Evolutionary conservation across 1,284 basidiomycete genomes (phyloP), one percentile per base, ranked within the genome.

Genomic region (Phenoliferia sp.): DNA sequence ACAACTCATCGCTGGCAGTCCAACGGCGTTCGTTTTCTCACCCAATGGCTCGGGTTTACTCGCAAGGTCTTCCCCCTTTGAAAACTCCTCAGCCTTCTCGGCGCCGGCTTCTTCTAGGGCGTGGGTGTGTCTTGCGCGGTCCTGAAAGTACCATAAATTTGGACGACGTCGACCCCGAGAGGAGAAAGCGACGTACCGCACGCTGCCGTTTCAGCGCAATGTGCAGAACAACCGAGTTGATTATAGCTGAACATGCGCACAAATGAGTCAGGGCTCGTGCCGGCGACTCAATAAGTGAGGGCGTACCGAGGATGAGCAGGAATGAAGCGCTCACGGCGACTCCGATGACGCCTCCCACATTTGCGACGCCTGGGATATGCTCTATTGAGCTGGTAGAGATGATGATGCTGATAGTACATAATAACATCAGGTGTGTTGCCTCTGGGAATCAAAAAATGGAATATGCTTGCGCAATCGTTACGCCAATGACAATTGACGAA

Each of bases 401-500:
- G 33, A 70, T 67, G 61, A 73, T 62, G 7, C 66, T 65, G 61
- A 6, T 2, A 22, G 16, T 34, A 26, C 31, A 28, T 12, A 22
- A 34, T 3, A 26, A n/a, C 16, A 48, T 44, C 1, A 16, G 52
- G 16, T 34, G 4, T 19, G 15, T 6, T 28, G 6, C 31, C 26
- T 7, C 16, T 33, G 17, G 26, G 29, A 33, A 16, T 33, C 12
- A 6, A 35, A 33, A 19, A 10, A 7, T 32, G 29, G 22, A 12
- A 44, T 52, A 19, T 52, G 9, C 59, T n/a, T 19, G 66, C 61
- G 78, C 78, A 52, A 79, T 73, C 12, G 79, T 78, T 31, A 77
- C 76, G 15, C 71, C 75, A 17, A 80, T 55, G 2, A 80, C 79
- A 52, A 80, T 79, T 26, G 77, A 78, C 19, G 79, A 80, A 60